Evolutionary conservation across 805 yeast species (phyloP).

Genomic region (Wickerhamomyces ciferrii): DNA sequence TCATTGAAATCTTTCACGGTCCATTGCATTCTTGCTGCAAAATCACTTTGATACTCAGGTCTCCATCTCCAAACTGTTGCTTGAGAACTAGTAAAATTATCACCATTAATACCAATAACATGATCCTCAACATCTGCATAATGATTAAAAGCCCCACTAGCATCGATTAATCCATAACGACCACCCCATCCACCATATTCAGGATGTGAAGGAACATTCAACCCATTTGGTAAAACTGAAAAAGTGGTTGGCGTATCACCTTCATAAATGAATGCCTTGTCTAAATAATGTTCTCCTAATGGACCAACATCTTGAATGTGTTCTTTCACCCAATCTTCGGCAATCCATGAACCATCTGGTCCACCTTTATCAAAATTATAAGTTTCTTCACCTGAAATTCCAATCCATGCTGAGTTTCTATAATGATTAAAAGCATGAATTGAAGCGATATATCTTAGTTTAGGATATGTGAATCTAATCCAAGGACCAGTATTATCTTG

Average conservation of each 20-base stretch:
- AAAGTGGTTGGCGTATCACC: constrained; percentile 27
- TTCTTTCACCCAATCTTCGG: constrained; percentile 21
- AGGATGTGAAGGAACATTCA: constrained; percentile 24
- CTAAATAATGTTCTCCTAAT: constrained; percentile 23
- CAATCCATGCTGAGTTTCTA: constrained; percentile 25
- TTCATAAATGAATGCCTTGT: constrained; percentile 22
- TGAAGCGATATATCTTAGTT: constrained; percentile 21
- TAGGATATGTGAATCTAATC: constrained; percentile 24
- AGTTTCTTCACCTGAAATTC: constrained; percentile 23
- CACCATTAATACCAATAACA: constrained; percentile 16
- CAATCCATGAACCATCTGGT: constrained; percentile 19
- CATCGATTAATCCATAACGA: constrained; percentile 20
- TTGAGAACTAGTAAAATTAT: constrained; percentile 15
- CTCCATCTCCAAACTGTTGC: constrained; percentile 32
- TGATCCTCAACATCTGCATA: constrained; percentile 22
- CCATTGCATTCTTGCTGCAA: constrained; percentile 29
- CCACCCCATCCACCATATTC: constrained; percentile 32
- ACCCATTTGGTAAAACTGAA: constrained; percentile 24
- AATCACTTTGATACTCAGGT: constrained; percentile 24
- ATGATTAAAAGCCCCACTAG: constrained; percentile 14
- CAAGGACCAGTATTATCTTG: constrained; percentile 29
- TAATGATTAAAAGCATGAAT: constrained; percentile 25
- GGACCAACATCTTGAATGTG: constrained; percentile 21
- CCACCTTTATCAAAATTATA: constrained; percentile 22
- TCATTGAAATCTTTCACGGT: constrained; percentile 22